Evolutionary conservation across 352 stramenopile species (phyloP).

Genomic region (Globisporangium spiculum): DNA sequence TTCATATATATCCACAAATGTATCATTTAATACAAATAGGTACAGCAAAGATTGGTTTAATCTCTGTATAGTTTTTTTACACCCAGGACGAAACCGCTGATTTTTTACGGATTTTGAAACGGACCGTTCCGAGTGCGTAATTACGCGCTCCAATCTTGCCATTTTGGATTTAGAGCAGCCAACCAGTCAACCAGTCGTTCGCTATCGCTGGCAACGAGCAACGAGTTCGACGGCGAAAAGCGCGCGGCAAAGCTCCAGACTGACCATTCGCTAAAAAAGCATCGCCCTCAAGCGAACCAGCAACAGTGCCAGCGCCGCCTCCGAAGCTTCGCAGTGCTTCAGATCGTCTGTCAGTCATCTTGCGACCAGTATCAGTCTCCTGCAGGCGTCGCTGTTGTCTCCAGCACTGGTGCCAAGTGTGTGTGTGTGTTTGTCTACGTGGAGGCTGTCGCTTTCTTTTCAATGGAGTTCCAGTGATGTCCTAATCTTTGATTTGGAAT

Average conservation of each 20-base stretch:
- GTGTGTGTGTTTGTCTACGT: slow-evolving; percentile 5
- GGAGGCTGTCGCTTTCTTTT: slow-evolving; percentile 1
- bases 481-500: slow-evolving; percentile 86
- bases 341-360: no score
- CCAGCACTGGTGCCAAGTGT: background rate
- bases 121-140: background rate
- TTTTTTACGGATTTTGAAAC: slow-evolving; percentile 1
- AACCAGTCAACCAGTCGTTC: slow-evolving; percentile 6
- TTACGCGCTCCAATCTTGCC: background rate
- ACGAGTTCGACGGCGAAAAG: background rate
- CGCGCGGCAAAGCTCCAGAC: background rate
- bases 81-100: background rate
- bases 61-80: background rate
- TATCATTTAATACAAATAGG: background rate
- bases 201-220: slow-evolving; percentile 4
- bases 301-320: background rate
- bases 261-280: slow-evolving; percentile 16
- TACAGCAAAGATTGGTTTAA: background rate
- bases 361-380: background rate
- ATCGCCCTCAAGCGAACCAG: slow-evolving; percentile 3
- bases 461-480: slow-evolving; percentile 68
- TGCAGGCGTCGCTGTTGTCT: background rate
- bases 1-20: background rate
- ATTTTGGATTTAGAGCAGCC: background rate
- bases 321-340: background rate